Evolutionary conservation across 2,329 filamentous ascomycete species (phyloP).

Genomic region (Xylariomycetidae sp.): DNA sequence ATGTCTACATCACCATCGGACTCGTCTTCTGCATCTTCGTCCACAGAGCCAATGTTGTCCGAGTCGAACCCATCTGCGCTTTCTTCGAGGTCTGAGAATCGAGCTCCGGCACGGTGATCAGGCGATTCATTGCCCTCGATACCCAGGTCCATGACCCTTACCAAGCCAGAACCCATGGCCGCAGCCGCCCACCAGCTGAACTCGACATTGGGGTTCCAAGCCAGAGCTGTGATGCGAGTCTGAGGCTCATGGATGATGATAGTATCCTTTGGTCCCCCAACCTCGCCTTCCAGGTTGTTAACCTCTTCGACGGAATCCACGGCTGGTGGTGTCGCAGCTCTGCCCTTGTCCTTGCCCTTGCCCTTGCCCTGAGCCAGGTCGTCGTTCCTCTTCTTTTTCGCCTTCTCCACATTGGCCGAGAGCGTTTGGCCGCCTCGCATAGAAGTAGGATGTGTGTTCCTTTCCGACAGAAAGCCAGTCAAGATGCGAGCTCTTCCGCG

Average conservation of each 20-base stretch:
- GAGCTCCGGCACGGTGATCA: too few species aligned
- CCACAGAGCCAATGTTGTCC: slow-evolving; percentile 5
- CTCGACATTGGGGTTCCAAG: slow-evolving; percentile 63
- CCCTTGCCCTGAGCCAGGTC: too few species aligned
- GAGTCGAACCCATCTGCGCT: slow-evolving; percentile 7
- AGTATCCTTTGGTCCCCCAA: slow-evolving; percentile 12
- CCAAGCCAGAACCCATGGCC: slow-evolving; percentile 59
- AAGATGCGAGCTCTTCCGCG: slow-evolving; percentile 44
- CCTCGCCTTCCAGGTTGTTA: slow-evolving; percentile 23
- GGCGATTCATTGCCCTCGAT: slow-evolving; percentile 29
- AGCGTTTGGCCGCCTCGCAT: too few species aligned
- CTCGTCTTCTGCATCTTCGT: slow-evolving; percentile 7
- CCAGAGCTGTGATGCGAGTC: slow-evolving; percentile 54
- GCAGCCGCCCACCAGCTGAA: slow-evolving; percentile 63
- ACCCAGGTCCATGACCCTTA: slow-evolving; percentile 61
- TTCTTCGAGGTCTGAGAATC: slow-evolving; percentile 6
- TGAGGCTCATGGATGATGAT: slow-evolving; percentile 54
- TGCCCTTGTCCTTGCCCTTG: slow-evolving; percentile 26
- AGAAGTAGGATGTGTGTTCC: slow-evolving; percentile 39
- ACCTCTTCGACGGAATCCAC: too few species aligned
- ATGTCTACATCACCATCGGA: slow-evolving; percentile 10
- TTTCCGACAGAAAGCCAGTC: slow-evolving; percentile 45
- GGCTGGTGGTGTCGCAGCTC: slow-evolving; percentile 15
- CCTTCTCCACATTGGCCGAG: slow-evolving; percentile 32
- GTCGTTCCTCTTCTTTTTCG: slow-evolving; percentile 24